Evolutionary conservation across 2,329 filamentous ascomycete genomes (phyloP).

Genomic region (Microsporum canis): DNA sequence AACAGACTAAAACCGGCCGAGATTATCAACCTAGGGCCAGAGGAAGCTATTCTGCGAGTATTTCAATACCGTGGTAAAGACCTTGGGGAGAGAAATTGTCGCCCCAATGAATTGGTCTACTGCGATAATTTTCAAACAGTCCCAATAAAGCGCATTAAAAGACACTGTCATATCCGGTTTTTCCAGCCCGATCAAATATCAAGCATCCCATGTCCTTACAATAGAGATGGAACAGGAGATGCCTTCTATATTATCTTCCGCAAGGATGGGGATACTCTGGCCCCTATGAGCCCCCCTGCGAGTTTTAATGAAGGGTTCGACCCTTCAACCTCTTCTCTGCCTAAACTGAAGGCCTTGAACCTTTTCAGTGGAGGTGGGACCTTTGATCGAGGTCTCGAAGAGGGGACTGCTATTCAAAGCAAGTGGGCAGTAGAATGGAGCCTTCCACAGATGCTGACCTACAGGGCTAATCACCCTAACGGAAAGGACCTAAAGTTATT

Average conservation of each 20-base stretch:
- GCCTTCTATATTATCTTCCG: slow-evolving; percentile 51
- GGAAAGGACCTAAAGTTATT: slow-evolving; percentile 42
- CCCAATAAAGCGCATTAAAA: slow-evolving; percentile 34
- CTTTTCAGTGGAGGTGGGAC: slow-evolving; percentile 70
- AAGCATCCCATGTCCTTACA: slow-evolving; percentile 51
- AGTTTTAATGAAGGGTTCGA: slow-evolving; percentile 47
- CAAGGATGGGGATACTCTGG: slow-evolving; percentile 14
- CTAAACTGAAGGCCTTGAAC: slow-evolving; percentile 51
- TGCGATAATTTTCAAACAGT: slow-evolving; percentile 38
- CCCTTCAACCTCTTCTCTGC: slow-evolving; percentile 24
- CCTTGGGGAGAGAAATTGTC: slow-evolving; percentile 31
- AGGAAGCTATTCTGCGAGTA: slow-evolving; percentile 38
- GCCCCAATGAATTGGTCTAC: slow-evolving; percentile 43
- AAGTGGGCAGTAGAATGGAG: slow-evolving; percentile 58
- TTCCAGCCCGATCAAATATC: slow-evolving; percentile 34
- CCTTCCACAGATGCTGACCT: slow-evolving; percentile 55
- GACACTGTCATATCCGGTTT: slow-evolving; percentile 50
- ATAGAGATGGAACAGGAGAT: slow-evolving; percentile 53
- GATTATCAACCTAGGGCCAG: slow-evolving; percentile 33
- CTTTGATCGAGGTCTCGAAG: slow-evolving; percentile 64
- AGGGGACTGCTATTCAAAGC: slow-evolving; percentile 54
- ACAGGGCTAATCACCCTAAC: slow-evolving; percentile 52
- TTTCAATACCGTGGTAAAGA: slow-evolving; percentile 41
- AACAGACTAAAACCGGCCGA: slow-evolving; percentile 50
- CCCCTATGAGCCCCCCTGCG: slow-evolving; percentile 13